phyloP scores from a whole-genome alignment of 352 stramenopile species.

The Globisporangium uncinulatum region DNA sequence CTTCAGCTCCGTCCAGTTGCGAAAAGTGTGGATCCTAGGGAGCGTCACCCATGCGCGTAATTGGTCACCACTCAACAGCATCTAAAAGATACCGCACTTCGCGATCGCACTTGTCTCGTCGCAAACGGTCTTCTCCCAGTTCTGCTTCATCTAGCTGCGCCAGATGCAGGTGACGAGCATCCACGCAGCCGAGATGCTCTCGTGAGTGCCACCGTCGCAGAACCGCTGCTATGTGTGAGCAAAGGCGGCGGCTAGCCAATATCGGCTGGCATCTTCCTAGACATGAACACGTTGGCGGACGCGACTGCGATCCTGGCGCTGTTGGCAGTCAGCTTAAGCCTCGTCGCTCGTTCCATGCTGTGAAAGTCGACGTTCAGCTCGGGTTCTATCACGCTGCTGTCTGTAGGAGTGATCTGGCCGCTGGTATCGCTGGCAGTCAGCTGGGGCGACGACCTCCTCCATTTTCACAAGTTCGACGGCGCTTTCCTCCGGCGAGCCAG shows the following conservation, averaged over 20 bases:
- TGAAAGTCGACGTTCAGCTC: background rate
- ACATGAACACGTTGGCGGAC: constrained; percentile 6
- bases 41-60: constrained; percentile 10
- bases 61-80: constrained; percentile 11
- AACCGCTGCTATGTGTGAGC: background rate
- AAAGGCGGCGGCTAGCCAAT: background rate
- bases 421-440: constrained; percentile 2
- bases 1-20: constrained; percentile 8
- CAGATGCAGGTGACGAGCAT: background rate
- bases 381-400: constrained; percentile 5
- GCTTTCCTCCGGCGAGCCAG: background rate
- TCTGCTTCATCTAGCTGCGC: constrained; percentile 5
- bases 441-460: constrained; percentile 10
- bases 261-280: constrained; percentile 4
- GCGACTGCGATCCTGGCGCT: background rate
- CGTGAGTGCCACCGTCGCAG: constrained; percentile 4
- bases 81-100: constrained; percentile 19
- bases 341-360: background rate
- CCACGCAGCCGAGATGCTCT: background rate
- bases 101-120: constrained; percentile 18
- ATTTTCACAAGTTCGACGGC: background rate
- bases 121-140: constrained; percentile 12
- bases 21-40: constrained; percentile 15
- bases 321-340: too few species aligned
- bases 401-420: background rate